phyloP scores from a whole-genome alignment of 129 eudicot species.

The Erigeron canadensis region DNA sequence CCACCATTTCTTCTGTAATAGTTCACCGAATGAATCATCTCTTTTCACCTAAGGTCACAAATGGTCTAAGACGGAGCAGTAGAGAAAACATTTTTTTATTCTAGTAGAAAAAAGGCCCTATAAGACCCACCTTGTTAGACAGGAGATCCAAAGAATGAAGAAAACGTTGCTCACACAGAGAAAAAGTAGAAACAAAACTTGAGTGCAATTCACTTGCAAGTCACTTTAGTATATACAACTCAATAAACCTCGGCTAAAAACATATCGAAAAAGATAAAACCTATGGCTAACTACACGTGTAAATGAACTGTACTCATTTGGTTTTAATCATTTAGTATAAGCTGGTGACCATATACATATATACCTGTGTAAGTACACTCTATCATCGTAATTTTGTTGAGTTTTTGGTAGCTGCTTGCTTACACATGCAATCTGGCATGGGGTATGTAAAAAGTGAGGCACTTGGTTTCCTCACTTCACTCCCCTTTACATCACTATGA shows the following conservation, averaged over 20 bases:
- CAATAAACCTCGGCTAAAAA: slow-evolving; percentile 25
- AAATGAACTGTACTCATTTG: background rate
- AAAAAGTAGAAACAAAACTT: background rate
- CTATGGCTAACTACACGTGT: slow-evolving; percentile 27
- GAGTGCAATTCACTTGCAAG: background rate
- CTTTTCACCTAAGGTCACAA: no score
- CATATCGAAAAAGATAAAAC: slow-evolving; percentile 18
- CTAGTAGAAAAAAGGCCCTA: no score
- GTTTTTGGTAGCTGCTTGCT: slow-evolving; percentile 47
- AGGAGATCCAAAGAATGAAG: background rate
- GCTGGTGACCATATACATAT: slow-evolving; percentile 14
- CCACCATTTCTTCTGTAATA: no score
- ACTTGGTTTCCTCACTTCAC: slow-evolving; percentile 68
- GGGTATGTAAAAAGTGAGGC: slow-evolving; percentile 85
- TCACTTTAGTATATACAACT: slow-evolving; percentile 28
- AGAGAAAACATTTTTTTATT: no score
- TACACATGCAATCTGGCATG: slow-evolving; percentile 99
- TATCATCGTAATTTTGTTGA: slow-evolving; percentile 39
- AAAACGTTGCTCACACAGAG: background rate
- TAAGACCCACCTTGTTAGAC: no score
- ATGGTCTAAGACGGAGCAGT: no score
- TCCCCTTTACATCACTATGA: slow-evolving; percentile 87
- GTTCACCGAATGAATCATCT: no score
- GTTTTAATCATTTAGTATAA: slow-evolving; percentile 17
- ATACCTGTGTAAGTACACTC: slow-evolving; percentile 8